Percentiles rank a stretch among this genome's conserved stretches.
Conservation (phyloP, 108 stramenopile genomes). For the Ochromonas danica region DNA sequence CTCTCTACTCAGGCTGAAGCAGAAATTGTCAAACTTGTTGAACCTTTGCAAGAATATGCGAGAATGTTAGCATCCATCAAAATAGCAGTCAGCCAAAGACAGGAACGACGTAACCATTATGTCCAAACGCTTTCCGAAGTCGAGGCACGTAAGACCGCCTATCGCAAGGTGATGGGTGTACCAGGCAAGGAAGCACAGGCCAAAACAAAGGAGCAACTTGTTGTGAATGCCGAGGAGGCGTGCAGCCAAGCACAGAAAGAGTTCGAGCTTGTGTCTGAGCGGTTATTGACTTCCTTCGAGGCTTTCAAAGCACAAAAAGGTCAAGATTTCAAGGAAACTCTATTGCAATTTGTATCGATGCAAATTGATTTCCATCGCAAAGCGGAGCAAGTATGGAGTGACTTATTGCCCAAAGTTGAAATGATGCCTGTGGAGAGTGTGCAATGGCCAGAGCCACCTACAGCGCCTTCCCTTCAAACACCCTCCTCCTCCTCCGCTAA, state of each 20-base stretch:
- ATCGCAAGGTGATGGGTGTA: slow-evolving; percentile 5
- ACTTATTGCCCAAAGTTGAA: background rate
- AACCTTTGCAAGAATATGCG: slow-evolving; percentile 88
- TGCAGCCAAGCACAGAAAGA: background rate
- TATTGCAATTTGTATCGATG: background rate
- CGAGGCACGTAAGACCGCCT: slow-evolving; percentile 44
- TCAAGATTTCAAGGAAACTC: background rate
- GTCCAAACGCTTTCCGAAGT: slow-evolving; percentile 70
- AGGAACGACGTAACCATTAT: slow-evolving; percentile 80
- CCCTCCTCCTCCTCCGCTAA: background rate
- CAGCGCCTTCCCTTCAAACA: background rate
- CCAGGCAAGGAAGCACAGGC: slow-evolving; percentile 72
- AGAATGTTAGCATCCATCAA: slow-evolving; percentile 89
- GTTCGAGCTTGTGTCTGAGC: slow-evolving; percentile 11
- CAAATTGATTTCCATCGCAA: background rate
- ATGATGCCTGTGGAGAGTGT: background rate
- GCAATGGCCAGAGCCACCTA: background rate
- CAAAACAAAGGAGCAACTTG: slow-evolving; percentile 33
- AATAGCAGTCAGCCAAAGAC: slow-evolving; percentile 75
- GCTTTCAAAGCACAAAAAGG: background rate
- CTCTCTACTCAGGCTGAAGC: slow-evolving; percentile 76
- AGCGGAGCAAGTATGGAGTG: background rate
- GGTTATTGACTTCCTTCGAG: slow-evolving; percentile 21
- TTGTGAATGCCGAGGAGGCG: slow-evolving; percentile 75
- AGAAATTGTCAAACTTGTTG: slow-evolving; percentile 80